Percentiles rank a stretch among this genome's conserved stretches.
These are phyloP conservation scores for Omphalea diandra DNA, from an alignment of 441 rosid species.

Conservation along the genomic window DNA sequence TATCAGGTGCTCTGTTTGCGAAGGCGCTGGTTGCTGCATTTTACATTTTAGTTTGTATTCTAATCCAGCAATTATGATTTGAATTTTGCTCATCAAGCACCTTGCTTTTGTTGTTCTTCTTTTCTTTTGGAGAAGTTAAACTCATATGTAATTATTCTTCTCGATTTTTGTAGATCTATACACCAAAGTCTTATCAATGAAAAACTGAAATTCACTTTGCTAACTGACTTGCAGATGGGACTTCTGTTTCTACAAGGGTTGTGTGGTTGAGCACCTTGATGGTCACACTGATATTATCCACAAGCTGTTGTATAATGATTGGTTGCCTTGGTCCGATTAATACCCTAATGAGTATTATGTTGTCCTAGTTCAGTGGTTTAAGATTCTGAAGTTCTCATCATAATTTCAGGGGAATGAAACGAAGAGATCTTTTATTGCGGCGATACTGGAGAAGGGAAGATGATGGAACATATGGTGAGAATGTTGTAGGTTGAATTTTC, in stretches of 20 bases:
- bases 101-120: no score
- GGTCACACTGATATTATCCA: conserved; percentile 96
- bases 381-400: conserved; percentile 11
- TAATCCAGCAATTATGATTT: no score
- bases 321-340: conserved; percentile 83
- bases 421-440: conserved; percentile 78
- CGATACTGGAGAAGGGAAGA: conserved; percentile 99
- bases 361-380: conserved; percentile 1
- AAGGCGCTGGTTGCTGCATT: neutral
- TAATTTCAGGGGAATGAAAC: conserved; percentile 76
- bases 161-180: no score
- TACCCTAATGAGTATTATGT: conserved; percentile 14
- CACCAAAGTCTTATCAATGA: neutral
- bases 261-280: conserved; percentile 88
- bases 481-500: conserved; percentile 21
- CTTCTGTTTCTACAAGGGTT: conserved; percentile 93
- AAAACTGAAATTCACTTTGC: conserved; percentile 15
- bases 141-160: no score
- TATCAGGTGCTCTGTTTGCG: neutral
- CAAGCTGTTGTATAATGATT: conserved; percentile 79
- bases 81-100: no score
- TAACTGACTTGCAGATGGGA: conserved; percentile 78
- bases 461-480: conserved; percentile 91
- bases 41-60: neutral
- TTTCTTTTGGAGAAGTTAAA: no score